Evolutionary conservation across 108 stramenopile species (phyloP).

Genomic region (Pseudonitzschia delicatissima): DNA sequence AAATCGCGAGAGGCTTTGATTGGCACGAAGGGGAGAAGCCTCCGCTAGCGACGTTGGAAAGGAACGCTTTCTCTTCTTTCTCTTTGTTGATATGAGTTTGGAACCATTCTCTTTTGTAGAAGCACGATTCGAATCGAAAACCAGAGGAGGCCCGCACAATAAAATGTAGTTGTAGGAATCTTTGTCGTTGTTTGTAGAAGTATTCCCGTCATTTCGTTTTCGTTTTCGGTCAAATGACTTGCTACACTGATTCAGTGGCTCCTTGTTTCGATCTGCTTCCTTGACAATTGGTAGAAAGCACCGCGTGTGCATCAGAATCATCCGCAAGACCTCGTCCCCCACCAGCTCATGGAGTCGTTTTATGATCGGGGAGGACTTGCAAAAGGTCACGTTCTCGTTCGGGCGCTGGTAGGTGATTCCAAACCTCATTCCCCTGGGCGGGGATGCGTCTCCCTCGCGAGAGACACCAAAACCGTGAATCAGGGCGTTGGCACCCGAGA

Average conservation of each 20-base stretch:
- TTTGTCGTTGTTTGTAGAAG: background rate
- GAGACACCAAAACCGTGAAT: background rate
- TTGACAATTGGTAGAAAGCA: conserved; percentile 37
- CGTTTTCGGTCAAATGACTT: no score
- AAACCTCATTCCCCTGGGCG: conserved; percentile 11
- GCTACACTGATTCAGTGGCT: no score
- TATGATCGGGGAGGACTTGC: conserved; percentile 33
- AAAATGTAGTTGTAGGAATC: conserved; percentile 49
- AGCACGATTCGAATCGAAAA: background rate
- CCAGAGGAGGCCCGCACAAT: conserved; percentile 63
- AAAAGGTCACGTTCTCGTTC: conserved; percentile 40
- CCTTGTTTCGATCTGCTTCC: background rate
- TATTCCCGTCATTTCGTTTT: background rate
- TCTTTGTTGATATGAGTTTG: background rate
- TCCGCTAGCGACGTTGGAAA: background rate
- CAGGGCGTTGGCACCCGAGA: background rate
- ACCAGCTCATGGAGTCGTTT: conserved; percentile 26
- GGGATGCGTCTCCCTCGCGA: conserved; percentile 11
- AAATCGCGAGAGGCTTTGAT: conserved; percentile 30
- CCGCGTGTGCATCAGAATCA: conserved; percentile 38
- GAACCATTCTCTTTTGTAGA: background rate
- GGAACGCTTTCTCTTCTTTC: background rate
- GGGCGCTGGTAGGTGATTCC: conserved; percentile 13
- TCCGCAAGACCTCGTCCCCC: conserved; percentile 53
- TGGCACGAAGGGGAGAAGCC: conserved; percentile 11